phyloP scores from a whole-genome alignment of 371 early-diverging fungal genomes.

The Lichtheimia hyalospora region DNA sequence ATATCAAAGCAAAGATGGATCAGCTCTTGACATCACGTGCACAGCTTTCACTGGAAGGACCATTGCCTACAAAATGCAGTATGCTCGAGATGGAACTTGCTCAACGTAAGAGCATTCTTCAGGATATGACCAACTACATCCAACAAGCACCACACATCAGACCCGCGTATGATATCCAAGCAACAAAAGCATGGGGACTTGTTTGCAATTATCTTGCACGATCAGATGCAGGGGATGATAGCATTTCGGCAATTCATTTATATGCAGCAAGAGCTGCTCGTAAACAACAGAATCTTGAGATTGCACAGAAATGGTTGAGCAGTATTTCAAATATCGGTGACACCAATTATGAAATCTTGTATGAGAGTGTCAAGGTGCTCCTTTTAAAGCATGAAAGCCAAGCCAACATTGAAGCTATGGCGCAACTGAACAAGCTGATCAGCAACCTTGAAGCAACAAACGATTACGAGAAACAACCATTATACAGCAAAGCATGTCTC shows the following conservation, averaged over 20 bases:
- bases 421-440: slow-evolving; percentile 16
- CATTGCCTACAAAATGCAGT: slow-evolving; percentile 16
- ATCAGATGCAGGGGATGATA: background rate
- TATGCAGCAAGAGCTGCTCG: slow-evolving; percentile 34
- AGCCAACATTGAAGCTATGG: slow-evolving; percentile 21
- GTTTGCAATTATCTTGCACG: background rate
- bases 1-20: slow-evolving; percentile 1
- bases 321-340: slow-evolving; percentile 8
- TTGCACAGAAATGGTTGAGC: slow-evolving; percentile 21
- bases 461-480: slow-evolving; percentile 6
- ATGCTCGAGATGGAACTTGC: slow-evolving; percentile 29
- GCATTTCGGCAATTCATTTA: slow-evolving; percentile 10
- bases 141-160: background rate
- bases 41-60: slow-evolving; percentile 18
- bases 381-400: slow-evolving; percentile 10
- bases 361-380: slow-evolving; percentile 27
- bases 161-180: background rate
- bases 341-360: slow-evolving; percentile 20
- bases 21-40: slow-evolving; percentile 13
- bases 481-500: slow-evolving; percentile 26
- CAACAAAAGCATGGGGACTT: slow-evolving; percentile 3
- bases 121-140: background rate
- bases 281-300: slow-evolving; percentile 22
- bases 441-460: slow-evolving; percentile 6
- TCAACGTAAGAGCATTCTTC: slow-evolving; percentile 12